These are phyloP conservation scores for Populus trichocarpa DNA, from an alignment of 441 rosid species.

Conservation along the genomic window DNA sequence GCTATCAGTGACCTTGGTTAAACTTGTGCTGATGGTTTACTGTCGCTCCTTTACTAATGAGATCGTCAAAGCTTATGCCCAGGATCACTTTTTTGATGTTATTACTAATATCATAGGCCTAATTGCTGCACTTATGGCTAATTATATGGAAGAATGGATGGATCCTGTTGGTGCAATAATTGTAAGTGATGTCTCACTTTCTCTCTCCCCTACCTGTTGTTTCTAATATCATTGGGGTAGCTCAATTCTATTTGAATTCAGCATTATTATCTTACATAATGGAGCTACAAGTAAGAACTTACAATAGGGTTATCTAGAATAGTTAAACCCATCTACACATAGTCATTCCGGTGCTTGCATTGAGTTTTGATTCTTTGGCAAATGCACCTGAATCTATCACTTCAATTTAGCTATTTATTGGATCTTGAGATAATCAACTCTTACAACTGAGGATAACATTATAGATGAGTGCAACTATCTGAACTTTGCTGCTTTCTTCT, in stretches of 20 bases:
- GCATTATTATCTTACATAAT: not conserved
- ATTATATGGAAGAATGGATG: constrained; percentile 73
- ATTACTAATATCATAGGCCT: constrained; percentile 88
- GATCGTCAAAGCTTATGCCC: constrained; percentile 94
- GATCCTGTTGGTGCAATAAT: constrained; percentile 95
- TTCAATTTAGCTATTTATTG: not conserved
- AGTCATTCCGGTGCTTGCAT: not conserved
- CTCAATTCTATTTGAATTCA: not conserved
- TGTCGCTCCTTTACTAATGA: constrained; percentile 79
- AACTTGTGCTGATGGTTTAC: constrained; percentile 63
- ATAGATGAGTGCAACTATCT: not conserved
- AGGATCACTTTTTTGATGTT: constrained; percentile 94
- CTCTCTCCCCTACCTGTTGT: not conserved
- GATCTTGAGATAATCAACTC: not conserved
- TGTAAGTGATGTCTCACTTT: constrained; percentile 41
- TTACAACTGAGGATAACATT: not conserved
- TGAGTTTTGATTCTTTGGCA: not conserved
- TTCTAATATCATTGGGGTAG: not conserved
- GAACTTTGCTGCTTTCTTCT: not conserved
- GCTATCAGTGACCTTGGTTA: constrained; percentile 83
- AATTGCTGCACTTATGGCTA: constrained; percentile 81
- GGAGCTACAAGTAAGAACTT: not conserved
- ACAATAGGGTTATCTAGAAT: not conserved
- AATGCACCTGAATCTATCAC: not conserved
- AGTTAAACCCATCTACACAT: not conserved